Evolutionary conservation across 2,329 filamentous ascomycete species (phyloP).

Genomic region (Paecilomyces formosus): DNA sequence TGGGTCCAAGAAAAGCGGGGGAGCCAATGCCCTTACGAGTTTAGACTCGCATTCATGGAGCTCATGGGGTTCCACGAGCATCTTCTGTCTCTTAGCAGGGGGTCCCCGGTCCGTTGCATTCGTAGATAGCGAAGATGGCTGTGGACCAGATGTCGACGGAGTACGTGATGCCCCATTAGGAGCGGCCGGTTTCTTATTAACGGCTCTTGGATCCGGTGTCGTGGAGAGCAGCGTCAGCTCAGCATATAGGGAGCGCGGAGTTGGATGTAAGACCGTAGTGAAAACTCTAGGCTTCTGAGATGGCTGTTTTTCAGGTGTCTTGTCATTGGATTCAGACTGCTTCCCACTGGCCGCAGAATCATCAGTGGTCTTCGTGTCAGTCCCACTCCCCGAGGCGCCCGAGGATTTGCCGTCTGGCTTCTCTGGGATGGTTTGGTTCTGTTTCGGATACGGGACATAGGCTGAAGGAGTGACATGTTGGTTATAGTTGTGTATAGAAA

Average conservation of each 20-base stretch:
- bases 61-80: slow-evolving; percentile 68
- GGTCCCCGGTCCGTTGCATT: slow-evolving; percentile 48
- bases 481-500: slow-evolving; percentile 89
- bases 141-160: slow-evolving; percentile 40
- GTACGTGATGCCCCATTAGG: slow-evolving; percentile 33
- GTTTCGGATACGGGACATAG: slow-evolving; percentile 64
- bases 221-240: slow-evolving; percentile 71
- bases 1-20: slow-evolving; percentile 70
- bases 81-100: slow-evolving; percentile 63
- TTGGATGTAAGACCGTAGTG: slow-evolving; percentile 80
- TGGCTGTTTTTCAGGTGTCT: slow-evolving; percentile 41
- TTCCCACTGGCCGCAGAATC: slow-evolving; percentile 36
- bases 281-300: slow-evolving; percentile 52
- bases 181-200: slow-evolving; percentile 40
- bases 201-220: slow-evolving; percentile 54
- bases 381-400: slow-evolving; percentile 13
- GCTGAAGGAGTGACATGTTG: slow-evolving; percentile 84
- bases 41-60: slow-evolving; percentile 69
- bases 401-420: slow-evolving; percentile 16
- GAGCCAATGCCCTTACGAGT: slow-evolving; percentile 64
- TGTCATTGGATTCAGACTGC: slow-evolving; percentile 41
- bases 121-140: slow-evolving; percentile 63
- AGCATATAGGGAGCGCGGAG: slow-evolving; percentile 62
- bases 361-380: slow-evolving; percentile 13
- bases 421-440: slow-evolving; percentile 26